Evolutionary conservation across 192 early-diverging fungal species (phyloP).

Genomic region (Chytriomyces sp.): DNA sequence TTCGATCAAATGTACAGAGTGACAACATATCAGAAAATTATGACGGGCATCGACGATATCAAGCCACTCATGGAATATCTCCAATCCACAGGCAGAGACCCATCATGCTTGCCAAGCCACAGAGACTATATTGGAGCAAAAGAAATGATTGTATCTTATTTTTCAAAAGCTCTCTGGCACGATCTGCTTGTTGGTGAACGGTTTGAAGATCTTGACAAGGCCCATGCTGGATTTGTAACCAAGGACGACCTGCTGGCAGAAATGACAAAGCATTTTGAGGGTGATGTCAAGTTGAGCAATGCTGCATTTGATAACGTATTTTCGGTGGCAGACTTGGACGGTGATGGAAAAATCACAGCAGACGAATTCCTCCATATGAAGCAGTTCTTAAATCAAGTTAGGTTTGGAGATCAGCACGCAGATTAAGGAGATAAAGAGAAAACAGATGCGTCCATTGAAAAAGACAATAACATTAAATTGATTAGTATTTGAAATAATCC

Average conservation of each 20-base stretch:
- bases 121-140: conserved; percentile 22
- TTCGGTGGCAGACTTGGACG: conserved; percentile 3
- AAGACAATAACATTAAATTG: no score
- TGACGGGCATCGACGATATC: conserved; percentile 17
- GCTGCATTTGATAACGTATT: conserved; percentile 16
- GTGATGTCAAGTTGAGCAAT: not conserved
- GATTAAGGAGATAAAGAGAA: no score
- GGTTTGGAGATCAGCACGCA: no score
- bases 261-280: not conserved
- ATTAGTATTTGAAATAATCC: no score
- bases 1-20: not conserved
- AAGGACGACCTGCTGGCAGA: conserved; percentile 2
- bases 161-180: conserved; percentile 19
- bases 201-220: conserved; percentile 1
- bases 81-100: no score
- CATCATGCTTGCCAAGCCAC: no score
- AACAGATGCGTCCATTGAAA: no score
- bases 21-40: conserved; percentile 6
- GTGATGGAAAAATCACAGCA: conserved; percentile 5
- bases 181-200: not conserved
- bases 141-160: conserved; percentile 19
- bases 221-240: not conserved
- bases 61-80: conserved; percentile 9
- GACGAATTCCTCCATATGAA: conserved; percentile 1
- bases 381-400: no score